A percentile compares a stretch with the other conserved stretches of the same genome.
These are phyloP conservation scores for Circinella minor DNA, from an alignment of 371 early-diverging fungal genomes.

Conservation along the genomic window DNA sequence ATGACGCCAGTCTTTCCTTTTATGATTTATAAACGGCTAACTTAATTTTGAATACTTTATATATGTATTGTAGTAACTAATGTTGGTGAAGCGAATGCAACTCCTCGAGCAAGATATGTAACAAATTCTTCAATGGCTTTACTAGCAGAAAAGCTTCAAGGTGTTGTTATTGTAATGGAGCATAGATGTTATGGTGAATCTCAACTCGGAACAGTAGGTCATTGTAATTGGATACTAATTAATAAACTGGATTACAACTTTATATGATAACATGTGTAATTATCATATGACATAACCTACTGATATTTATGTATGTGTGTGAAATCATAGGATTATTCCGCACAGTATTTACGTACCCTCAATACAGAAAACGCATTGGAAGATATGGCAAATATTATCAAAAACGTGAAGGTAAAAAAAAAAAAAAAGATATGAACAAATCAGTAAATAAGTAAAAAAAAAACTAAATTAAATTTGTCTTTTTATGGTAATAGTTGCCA, in stretches of 20 bases:
- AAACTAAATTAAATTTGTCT: background rate
- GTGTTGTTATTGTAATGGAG: constrained; percentile 72
- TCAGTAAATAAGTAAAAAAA: background rate
- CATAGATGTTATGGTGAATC: constrained; percentile 80
- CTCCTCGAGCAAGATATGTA: constrained; percentile 35
- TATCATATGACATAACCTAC: background rate
- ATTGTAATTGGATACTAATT: background rate
- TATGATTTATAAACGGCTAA: background rate
- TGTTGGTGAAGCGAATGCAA: constrained; percentile 55
- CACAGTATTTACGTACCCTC: constrained; percentile 28
- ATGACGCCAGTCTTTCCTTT: no score
- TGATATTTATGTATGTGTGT: background rate
- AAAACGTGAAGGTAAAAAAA: constrained; percentile 17
- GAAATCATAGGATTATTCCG: constrained; percentile 23
- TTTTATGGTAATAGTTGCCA: constrained; percentile 13
- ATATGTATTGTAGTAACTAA: constrained; percentile 38
- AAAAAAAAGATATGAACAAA: no score
- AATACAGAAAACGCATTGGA: constrained; percentile 27
- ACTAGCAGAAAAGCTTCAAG: constrained; percentile 65
- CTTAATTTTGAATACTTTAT: no score
- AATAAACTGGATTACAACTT: no score
- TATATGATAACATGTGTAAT: no score
- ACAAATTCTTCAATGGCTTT: constrained; percentile 44
- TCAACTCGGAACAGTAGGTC: constrained; percentile 56
- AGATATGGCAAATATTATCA: constrained; percentile 24